phyloP scores from a whole-genome alignment of 1,139 yeast species.

The Hyphopichia khmerensis region DNA sequence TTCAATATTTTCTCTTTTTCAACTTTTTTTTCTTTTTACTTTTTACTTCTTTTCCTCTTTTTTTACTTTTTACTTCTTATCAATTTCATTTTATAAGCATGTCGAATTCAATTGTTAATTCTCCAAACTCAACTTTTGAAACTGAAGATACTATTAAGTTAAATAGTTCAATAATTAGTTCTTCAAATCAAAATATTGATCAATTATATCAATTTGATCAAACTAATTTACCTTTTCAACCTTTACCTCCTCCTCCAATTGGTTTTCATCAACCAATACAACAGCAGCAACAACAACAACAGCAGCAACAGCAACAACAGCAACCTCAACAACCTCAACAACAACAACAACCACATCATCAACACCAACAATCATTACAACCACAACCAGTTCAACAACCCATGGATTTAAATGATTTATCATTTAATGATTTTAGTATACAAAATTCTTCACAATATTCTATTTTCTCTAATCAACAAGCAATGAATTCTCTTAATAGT shows the following conservation, averaged over 20 bases:
- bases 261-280: constrained; percentile 1
- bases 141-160: constrained; percentile 25
- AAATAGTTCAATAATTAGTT: constrained; percentile 18
- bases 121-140: constrained; percentile 20
- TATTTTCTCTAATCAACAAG: constrained; percentile 25
- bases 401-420: not conserved
- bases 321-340: not conserved
- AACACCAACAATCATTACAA: not conserved
- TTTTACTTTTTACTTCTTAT: not conserved
- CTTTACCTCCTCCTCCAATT: constrained; percentile 25
- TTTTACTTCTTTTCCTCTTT: not conserved
- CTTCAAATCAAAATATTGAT: constrained; percentile 10
- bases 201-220: constrained; percentile 5
- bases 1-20: too few relatives aligned
- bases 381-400: not conserved
- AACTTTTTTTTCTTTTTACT: constrained; percentile 2
- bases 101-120: constrained; percentile 16
- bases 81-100: constrained; percentile 7
- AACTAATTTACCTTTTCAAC: constrained; percentile 12
- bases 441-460: constrained; percentile 16
- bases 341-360: not conserved
- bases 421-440: constrained; percentile 1
- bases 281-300: not conserved
- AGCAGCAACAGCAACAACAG: not conserved
- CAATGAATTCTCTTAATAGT: constrained; percentile 14